These are phyloP conservation scores for Fagus sylvatica DNA, from an alignment of 306 rosid species.

Conservation along the genomic window DNA sequence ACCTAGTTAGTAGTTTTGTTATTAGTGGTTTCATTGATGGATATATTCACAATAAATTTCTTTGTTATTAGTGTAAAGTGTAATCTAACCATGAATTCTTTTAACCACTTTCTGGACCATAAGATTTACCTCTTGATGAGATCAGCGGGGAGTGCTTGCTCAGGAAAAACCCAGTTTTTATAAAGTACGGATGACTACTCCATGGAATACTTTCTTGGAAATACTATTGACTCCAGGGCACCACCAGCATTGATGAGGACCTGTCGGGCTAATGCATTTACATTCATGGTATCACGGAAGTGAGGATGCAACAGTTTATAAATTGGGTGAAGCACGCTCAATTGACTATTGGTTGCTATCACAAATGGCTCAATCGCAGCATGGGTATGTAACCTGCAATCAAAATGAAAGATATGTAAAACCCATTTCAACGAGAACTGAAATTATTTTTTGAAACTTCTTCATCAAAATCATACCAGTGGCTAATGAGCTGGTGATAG, in stretches of 20 bases:
- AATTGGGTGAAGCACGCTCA: slow-evolving; percentile 51
- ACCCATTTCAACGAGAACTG: neutral
- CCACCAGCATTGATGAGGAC: slow-evolving; percentile 50
- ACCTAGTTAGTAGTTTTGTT: neutral
- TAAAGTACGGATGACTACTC: slow-evolving; percentile 46
- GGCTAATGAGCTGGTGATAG: slow-evolving; percentile 70
- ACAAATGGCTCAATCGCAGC: slow-evolving; percentile 21
- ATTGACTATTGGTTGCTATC: slow-evolving; percentile 51
- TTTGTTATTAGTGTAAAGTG: neutral
- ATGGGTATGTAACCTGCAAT: slow-evolving; percentile 69
- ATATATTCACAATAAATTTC: neutral
- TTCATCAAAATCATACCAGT: slow-evolving; percentile 45
- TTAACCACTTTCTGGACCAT: neutral
- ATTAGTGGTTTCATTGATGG: neutral
- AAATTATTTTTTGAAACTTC: neutral
- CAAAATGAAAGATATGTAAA: neutral
- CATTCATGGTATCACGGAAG: slow-evolving; percentile 57
- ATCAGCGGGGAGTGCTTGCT: slow-evolving; percentile 51
- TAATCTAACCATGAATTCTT: neutral
- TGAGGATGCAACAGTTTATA: slow-evolving; percentile 52
- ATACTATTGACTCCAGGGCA: slow-evolving; percentile 43
- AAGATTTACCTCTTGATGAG: slow-evolving; percentile 44
- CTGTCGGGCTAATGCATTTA: slow-evolving; percentile 52
- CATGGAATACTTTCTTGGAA: slow-evolving; percentile 45
- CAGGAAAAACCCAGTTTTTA: slow-evolving; percentile 48